Evolutionary conservation across 305 asterid species (phyloP), one percentile per base, ranked within the genome.

Genomic region (Fraxinus platypoda): DNA sequence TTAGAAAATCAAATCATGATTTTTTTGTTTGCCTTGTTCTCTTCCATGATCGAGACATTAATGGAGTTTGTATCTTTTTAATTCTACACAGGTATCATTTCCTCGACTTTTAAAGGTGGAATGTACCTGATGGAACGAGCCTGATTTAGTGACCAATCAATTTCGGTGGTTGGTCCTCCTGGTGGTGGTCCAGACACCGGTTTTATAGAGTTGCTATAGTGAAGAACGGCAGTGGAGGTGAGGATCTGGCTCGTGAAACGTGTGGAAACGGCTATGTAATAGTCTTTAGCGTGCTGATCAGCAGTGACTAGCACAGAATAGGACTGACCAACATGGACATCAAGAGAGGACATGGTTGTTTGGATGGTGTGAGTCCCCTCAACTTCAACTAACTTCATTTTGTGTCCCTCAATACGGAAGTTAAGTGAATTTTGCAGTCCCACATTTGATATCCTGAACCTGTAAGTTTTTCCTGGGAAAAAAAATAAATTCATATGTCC

Each of bases 301-400:
- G 96, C 92, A 11, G 94, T 91, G 82, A 92, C 88, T 0, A 94
- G 84, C 66, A 92, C 92, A 1, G 98, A 90, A 87, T 90, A 92
- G 82, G 97, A 90, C 76, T 94, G 98, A 34, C 96, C 96, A 3
- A 88, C 94, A 52, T 94, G 98, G 52, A 94, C 87, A 54, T 92
- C 96, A 33, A 94, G 90, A 78, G 92, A 88, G 74, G 92, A 78
- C 25, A 89, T 2, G 25, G 76, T 79, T 81, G 82, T 90, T 80
- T 94, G 94, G 25, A 91, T 19, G 0, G 94, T 90, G 88, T 92
- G 97, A 0, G 98, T 90, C 30, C 96, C 98, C 68, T 92, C 98
- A 1, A 90, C 96, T 80, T 94, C 98, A 4, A 94, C 90, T 49
- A 94, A 87, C 87, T 82, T 88, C 98, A 94, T 92, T 8, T 1